These are phyloP conservation scores for Peronospora belbahrii DNA, from an alignment of 352 stramenopile genomes.

Conservation along the genomic window DNA sequence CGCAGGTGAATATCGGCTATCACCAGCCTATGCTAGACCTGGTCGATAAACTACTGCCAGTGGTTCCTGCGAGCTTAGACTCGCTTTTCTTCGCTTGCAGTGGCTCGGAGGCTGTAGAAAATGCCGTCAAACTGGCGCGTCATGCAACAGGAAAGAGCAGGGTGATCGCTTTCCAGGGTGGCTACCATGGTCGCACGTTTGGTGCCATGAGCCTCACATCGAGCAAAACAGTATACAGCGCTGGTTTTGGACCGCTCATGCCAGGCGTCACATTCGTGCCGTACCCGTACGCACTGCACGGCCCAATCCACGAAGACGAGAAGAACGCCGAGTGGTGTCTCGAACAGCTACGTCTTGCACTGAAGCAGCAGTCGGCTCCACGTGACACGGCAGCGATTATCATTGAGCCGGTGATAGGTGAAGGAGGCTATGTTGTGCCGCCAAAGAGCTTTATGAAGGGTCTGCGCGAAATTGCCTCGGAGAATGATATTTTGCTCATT, in stretches of 20 bases:
- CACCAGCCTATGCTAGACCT: slow-evolving; percentile 90
- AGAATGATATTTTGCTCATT: slow-evolving; percentile 91
- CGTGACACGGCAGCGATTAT: slow-evolving; percentile 86
- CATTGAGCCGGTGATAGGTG: slow-evolving; percentile 88
- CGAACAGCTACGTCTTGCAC: slow-evolving; percentile 73
- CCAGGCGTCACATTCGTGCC: slow-evolving; percentile 74
- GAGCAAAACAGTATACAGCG: slow-evolving; percentile 86
- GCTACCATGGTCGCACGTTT: slow-evolving; percentile 89
- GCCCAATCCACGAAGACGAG: slow-evolving; percentile 73
- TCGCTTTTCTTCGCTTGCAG: slow-evolving; percentile 88
- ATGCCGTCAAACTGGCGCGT: slow-evolving; percentile 88
- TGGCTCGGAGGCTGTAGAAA: slow-evolving; percentile 90
- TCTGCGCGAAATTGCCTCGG: slow-evolving; percentile 85
- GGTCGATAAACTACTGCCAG: slow-evolving; percentile 66
- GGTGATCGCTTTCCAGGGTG: slow-evolving; percentile 89
- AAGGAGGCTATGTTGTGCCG: slow-evolving; percentile 89
- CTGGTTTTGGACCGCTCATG: slow-evolving; percentile 81
- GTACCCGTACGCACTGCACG: slow-evolving; percentile 85
- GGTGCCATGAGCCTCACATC: slow-evolving; percentile 90
- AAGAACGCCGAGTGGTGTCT: slow-evolving; percentile 67
- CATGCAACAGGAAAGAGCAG: slow-evolving; percentile 85
- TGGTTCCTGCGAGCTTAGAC: slow-evolving; percentile 75
- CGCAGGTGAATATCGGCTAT: slow-evolving; percentile 90
- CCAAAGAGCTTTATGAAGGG: slow-evolving; percentile 89
- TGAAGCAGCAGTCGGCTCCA: slow-evolving; percentile 88